Evolutionary conservation across 2,329 filamentous ascomycete genomes (phyloP), one percentile per base, ranked within the genome.

Genomic region (Trichoderma brevicompactum): DNA sequence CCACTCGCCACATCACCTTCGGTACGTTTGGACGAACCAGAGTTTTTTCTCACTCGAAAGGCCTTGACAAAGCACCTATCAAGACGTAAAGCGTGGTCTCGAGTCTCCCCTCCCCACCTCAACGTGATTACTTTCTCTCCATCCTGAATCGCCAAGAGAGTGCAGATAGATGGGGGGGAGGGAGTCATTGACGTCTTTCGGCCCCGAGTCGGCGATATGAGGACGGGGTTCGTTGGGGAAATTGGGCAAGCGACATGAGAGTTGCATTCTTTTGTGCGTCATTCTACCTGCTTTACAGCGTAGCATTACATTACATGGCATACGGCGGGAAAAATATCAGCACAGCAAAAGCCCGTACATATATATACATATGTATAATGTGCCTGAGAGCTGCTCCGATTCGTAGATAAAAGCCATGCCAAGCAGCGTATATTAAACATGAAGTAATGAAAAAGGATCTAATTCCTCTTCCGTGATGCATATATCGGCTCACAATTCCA

Each of bases 221-320:
- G 34, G 23, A 8, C 2, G 12, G 28, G 28, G 9, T 53, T 53
- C 38, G 40, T 40, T 54, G 17, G 40, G 60, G 40, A n/a, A 32
- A 43, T 10, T 34, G 23, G 8, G 17, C 13, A 53, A 46, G 13
- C 17, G 17, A 46, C 40, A 19, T n/a, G 40, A 13, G 28, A 53
- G 28, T 43, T 28, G 23, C 41, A 36, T 54, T 46, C 7, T 9
- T 23, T 36, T n/a, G 28, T 60, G 60, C 40, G 40, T 46, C 49
- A 63, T 38, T 28, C 36, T 7, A 9, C 38, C 32, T 38, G 32
- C 17, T 15, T 38, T 38, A 28, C 23, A 50, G 40, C 46, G 58
- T 63, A 63, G n/a, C 48, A 52, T 62, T 36, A 34, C 17, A 34
- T 54, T 41, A 34, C 58, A 52, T 36, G 15, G 34, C 34, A 52